A percentile compares a stretch with the other conserved stretches of the same genome.
phyloP scores from a whole-genome alignment of 257 asterid species.

The Linderniella brevidens region DNA sequence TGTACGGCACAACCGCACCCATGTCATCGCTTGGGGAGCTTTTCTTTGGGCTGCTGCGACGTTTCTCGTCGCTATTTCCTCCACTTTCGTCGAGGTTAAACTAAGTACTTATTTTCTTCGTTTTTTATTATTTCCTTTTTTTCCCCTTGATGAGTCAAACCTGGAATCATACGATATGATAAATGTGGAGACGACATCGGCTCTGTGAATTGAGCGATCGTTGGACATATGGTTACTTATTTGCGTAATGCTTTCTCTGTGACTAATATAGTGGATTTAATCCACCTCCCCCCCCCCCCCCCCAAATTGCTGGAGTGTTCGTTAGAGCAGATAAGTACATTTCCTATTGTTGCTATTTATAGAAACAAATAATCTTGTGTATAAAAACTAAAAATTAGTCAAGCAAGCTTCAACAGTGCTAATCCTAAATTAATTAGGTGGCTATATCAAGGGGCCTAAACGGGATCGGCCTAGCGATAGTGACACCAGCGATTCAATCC shows the following conservation, averaged over 20 bases:
- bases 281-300: too few relatives aligned
- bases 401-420: background rate
- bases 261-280: too few relatives aligned
- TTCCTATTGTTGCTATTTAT: too few relatives aligned
- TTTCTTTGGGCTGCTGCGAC: constrained; percentile 91
- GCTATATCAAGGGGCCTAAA: constrained; percentile 85
- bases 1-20: constrained; percentile 58
- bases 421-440: constrained; percentile 18
- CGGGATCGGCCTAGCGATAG: constrained; percentile 86
- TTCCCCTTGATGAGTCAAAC: background rate
- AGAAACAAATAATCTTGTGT: background rate
- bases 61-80: constrained; percentile 44
- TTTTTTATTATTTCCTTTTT: background rate
- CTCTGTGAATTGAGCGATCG: too few relatives aligned
- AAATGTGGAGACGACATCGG: too few relatives aligned
- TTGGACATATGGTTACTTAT: too few relatives aligned
- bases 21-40: constrained; percentile 61
- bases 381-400: background rate
- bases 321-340: too few relatives aligned
- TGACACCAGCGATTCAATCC: constrained; percentile 70
- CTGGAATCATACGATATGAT: background rate
- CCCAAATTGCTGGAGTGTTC: too few relatives aligned
- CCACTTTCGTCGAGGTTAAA: constrained; percentile 55
- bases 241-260: too few relatives aligned
- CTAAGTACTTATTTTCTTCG: background rate